Evolutionary conservation across 1,139 yeast genomes (phyloP).

Genomic region (Citeromyces hawaiiensis): DNA sequence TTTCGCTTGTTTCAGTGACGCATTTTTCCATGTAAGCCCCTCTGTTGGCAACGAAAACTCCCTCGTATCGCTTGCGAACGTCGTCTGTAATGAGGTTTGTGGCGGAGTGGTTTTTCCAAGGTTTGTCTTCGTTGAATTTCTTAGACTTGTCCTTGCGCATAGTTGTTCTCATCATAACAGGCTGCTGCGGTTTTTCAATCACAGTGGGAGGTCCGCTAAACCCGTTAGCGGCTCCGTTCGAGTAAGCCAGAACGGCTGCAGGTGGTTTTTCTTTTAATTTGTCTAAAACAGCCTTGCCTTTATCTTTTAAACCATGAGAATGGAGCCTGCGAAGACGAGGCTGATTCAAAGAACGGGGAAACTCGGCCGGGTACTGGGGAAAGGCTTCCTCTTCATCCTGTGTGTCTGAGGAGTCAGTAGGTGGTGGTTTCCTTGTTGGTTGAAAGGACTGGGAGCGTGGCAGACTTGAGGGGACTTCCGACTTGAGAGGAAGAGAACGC

Average conservation of each 20-base stretch:
- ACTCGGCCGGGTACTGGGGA: background rate
- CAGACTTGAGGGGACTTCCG: background rate
- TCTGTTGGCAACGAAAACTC: constrained; percentile 82
- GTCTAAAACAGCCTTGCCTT: background rate
- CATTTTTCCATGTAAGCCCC: constrained; percentile 27
- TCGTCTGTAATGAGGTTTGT: constrained; percentile 45
- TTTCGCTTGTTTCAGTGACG: background rate
- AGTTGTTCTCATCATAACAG: constrained; percentile 42
- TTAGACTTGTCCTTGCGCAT: constrained; percentile 43
- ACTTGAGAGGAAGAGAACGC: background rate
- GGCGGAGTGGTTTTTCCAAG: constrained; percentile 84
- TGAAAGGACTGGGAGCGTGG: background rate
- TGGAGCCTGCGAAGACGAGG: background rate
- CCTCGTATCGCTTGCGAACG: constrained; percentile 83
- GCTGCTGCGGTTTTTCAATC: constrained; percentile 12
- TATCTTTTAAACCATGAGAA: background rate
- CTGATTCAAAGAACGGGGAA: background rate
- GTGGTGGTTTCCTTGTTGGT: background rate
- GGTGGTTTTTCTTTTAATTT: background rate
- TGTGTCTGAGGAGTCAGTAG: background rate
- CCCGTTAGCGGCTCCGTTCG: background rate
- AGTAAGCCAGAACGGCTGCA: background rate
- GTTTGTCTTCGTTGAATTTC: constrained; percentile 76
- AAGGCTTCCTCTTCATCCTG: too few species aligned
- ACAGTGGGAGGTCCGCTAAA: background rate